Evolutionary conservation across 805 yeast genomes (phyloP), one percentile per base, ranked within the genome.

Genomic region (Vanderwaltozyma polyspora): DNA sequence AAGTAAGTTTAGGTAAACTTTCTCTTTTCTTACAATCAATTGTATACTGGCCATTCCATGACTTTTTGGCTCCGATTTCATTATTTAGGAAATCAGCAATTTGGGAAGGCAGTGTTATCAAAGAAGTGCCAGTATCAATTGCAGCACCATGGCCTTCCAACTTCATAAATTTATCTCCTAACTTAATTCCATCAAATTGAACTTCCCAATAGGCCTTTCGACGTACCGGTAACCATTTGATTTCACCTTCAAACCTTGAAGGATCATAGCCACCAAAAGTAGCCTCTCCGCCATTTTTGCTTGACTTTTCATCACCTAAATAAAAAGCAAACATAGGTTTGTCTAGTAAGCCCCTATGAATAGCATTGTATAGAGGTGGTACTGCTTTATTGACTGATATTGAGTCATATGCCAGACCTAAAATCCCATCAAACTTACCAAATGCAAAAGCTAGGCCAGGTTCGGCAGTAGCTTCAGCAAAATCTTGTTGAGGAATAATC

Each of bases 191-290:
- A 49, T 85, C 85, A 48, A 91, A 80, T 49, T 79, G 74, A 40
- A 91, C 98, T 70, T 91, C 98, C 98, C 98, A 91, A 74, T 91
- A 91, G 22, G 97, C 98, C 77, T 87, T 86, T 72, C 98, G 84
- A 70, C 98, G 86, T 42, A 91, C 91, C 40, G 98, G 98, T 63
- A 91, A 73, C 86, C 94, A 86, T 34, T 89, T 82, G 52, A 91
- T 72, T 47, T 89, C 75, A 46, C 98, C 98, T 33, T 66, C 63
- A 62, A 66, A 84, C 57, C 76, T 73, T 42, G 77, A 58, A 48
- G 76, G 70, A 56, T 89, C 96, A 46, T 79, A 68, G 48, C 98
- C 98, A 59, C 98, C 98, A 56, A 91, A 84, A 21, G 95, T 84
- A 46, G 93, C 95, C 46, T 79, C 74, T 52, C 98, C 97, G 33